Percentiles rank a stretch among this genome's conserved stretches.
phyloP scores from a whole-genome alignment of 2,329 filamentous ascomycete genomes.

The Exophiala xenobiotica region DNA sequence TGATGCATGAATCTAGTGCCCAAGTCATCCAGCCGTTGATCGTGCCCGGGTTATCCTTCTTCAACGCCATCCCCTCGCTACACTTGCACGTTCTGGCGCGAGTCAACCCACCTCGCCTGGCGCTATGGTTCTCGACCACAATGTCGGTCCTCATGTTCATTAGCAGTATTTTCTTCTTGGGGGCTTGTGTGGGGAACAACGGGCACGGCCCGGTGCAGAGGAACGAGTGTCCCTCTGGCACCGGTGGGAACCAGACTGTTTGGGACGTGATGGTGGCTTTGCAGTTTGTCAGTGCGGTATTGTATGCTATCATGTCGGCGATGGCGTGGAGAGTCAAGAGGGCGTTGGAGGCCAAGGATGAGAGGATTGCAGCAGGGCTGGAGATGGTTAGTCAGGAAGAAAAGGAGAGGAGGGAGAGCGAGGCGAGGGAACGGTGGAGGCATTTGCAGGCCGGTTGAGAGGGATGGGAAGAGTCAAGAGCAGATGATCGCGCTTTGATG shows the following conservation, averaged over 20 bases:
- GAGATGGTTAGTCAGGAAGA: constrained; percentile 27
- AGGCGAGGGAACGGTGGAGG: constrained; percentile 29
- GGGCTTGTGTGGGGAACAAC: constrained; percentile 17
- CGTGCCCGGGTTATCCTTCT: constrained; percentile 28
- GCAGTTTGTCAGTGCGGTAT: constrained; percentile 23
- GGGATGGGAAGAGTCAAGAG: too few species aligned
- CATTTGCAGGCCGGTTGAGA: constrained; percentile 21
- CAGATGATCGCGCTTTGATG: too few species aligned
- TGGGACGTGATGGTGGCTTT: constrained; percentile 29
- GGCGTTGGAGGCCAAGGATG: constrained; percentile 18
- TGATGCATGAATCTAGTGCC: constrained; percentile 6
- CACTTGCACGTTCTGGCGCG: constrained; percentile 29
- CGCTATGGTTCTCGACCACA: constrained; percentile 23
- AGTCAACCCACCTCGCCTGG: constrained; percentile 26
- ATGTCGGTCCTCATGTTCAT: constrained; percentile 22
- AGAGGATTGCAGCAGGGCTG: constrained; percentile 21
- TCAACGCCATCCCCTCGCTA: constrained; percentile 29
- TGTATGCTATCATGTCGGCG: constrained; percentile 22
- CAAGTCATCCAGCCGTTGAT: constrained; percentile 30
- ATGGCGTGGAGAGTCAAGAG: constrained; percentile 28
- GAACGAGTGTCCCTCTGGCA: constrained; percentile 26
- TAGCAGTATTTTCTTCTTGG: constrained; percentile 25
- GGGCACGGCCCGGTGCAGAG: constrained; percentile 13
- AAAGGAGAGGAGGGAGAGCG: constrained; percentile 27
- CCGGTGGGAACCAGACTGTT: constrained; percentile 14